phyloP scores from a whole-genome alignment of 2,329 filamentous ascomycete species.

The Fusarium nematophilum region DNA sequence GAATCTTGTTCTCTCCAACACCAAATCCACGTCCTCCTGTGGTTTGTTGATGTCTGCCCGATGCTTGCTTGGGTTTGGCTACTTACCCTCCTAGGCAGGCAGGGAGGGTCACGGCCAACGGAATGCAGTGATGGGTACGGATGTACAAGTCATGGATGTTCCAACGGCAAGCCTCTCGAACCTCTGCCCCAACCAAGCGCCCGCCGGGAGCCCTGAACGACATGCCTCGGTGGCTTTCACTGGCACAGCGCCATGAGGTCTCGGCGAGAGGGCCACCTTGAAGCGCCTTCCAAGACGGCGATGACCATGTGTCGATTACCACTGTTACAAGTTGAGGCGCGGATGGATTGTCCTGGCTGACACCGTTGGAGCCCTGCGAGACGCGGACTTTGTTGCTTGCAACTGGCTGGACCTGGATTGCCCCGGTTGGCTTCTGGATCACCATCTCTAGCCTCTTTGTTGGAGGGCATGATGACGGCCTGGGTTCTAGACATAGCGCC shows the following conservation, averaged over 20 bases:
- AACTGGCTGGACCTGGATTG: slow-evolving; percentile 38
- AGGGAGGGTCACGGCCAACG: slow-evolving; percentile 29
- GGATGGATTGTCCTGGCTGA: slow-evolving; percentile 35
- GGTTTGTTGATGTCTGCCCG: slow-evolving; percentile 15
- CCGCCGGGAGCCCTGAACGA: slow-evolving; percentile 20
- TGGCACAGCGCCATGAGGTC: slow-evolving; percentile 28
- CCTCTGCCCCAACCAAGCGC: slow-evolving; percentile 9
- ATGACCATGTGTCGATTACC: slow-evolving; percentile 40
- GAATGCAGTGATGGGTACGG: slow-evolving; percentile 33
- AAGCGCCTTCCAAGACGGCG: slow-evolving; percentile 18
- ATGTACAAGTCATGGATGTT: slow-evolving; percentile 30
- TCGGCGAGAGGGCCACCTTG: slow-evolving; percentile 30
- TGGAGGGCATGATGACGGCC: slow-evolving; percentile 39
- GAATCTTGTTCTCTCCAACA: slow-evolving; percentile 15
- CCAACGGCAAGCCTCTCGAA: slow-evolving; percentile 35
- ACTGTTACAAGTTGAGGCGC: slow-evolving; percentile 28
- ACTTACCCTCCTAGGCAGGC: too few species aligned
- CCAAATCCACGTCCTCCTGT: slow-evolving; percentile 23
- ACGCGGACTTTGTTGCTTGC: slow-evolving; percentile 37
- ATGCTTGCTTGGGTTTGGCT: slow-evolving; percentile 28
- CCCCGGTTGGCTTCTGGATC: slow-evolving; percentile 41
- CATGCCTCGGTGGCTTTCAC: slow-evolving; percentile 11
- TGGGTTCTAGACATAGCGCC: slow-evolving; percentile 34
- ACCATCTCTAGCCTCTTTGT: slow-evolving; percentile 33
- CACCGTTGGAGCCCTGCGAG: slow-evolving; percentile 33